Conservation (phyloP, 108 stramenopile genomes). For the Epithemia pelagica region DNA sequence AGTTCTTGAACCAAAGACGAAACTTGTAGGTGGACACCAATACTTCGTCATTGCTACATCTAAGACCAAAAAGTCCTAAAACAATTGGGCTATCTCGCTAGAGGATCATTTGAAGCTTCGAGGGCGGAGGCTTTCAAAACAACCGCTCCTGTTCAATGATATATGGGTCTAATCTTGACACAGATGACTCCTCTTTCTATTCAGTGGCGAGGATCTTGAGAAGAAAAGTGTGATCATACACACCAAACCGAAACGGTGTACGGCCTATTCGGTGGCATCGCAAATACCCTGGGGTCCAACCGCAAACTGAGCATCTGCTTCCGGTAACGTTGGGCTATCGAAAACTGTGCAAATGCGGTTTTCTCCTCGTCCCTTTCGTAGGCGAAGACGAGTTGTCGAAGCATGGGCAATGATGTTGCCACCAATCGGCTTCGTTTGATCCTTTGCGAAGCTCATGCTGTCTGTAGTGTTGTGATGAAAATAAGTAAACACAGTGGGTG, state of each 20-base stretch:
- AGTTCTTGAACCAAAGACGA: not conserved
- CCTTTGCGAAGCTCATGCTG: conserved; percentile 97
- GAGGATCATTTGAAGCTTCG: too few species aligned
- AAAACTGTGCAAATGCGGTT: conserved; percentile 96
- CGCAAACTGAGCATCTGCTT: conserved; percentile 91
- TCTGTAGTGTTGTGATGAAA: not conserved
- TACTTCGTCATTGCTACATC: not conserved
- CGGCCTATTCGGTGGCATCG: conserved; percentile 78
- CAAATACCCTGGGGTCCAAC: conserved; percentile 65
- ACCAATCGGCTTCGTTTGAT: conserved; percentile 97
- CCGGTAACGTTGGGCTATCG: conserved; percentile 94
- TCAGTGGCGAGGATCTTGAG: too few species aligned
- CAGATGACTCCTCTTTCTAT: too few species aligned
- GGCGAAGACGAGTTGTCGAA: conserved; percentile 92
- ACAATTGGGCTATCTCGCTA: too few species aligned
- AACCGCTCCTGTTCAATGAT: too few species aligned
- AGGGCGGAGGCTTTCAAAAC: too few species aligned
- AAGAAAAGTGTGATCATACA: too few species aligned
- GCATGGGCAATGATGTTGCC: conserved; percentile 99
- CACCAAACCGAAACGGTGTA: too few species aligned
- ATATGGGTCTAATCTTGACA: too few species aligned
- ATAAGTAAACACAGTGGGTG: not conserved
- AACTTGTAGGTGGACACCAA: not conserved
- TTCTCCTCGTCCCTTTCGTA: conserved; percentile 97
- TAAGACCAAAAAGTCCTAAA: too few species aligned